Conservation (phyloP, 2,329 filamentous ascomycete species). For the Hypoxylon sp. region DNA sequence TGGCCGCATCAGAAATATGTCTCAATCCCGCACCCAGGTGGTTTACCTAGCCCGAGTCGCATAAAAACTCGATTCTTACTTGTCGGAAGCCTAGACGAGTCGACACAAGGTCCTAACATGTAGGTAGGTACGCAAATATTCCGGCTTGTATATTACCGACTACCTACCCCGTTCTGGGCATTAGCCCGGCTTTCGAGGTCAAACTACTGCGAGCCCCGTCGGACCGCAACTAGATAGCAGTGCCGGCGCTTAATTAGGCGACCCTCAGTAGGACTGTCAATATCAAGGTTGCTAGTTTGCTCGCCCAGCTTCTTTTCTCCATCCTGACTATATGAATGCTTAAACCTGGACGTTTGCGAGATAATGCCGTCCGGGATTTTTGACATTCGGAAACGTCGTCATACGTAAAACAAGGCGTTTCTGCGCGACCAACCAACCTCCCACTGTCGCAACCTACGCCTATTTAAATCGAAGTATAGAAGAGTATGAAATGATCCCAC, state of each 20-base stretch:
- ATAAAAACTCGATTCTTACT: background rate
- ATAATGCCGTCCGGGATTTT: too few relatives aligned
- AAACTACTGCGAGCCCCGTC: background rate
- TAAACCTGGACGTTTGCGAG: too few relatives aligned
- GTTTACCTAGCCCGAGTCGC: background rate
- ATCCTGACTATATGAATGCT: too few relatives aligned
- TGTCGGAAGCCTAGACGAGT: slow-evolving; percentile 2
- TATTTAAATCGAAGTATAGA: too few relatives aligned
- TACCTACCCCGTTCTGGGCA: slow-evolving; percentile 25
- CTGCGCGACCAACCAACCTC: too few relatives aligned
- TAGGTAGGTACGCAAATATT: slow-evolving; percentile 13
- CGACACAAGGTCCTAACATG: background rate
- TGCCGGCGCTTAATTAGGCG: slow-evolving; percentile 3
- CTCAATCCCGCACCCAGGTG: too few relatives aligned
- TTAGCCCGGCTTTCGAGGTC: background rate
- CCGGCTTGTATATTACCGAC: slow-evolving; percentile 5
- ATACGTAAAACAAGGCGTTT: too few relatives aligned
- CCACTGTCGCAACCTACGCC: too few relatives aligned
- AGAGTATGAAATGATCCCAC: too few relatives aligned
- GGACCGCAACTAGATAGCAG: background rate
- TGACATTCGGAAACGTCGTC: too few relatives aligned
- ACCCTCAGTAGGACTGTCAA: background rate
- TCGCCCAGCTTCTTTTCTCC: too few relatives aligned
- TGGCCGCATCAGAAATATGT: background rate
- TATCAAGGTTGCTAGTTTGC: too few relatives aligned